Evolutionary conservation across 345 rosid species (phyloP).

Genomic region (Boechera divaricarpa): DNA sequence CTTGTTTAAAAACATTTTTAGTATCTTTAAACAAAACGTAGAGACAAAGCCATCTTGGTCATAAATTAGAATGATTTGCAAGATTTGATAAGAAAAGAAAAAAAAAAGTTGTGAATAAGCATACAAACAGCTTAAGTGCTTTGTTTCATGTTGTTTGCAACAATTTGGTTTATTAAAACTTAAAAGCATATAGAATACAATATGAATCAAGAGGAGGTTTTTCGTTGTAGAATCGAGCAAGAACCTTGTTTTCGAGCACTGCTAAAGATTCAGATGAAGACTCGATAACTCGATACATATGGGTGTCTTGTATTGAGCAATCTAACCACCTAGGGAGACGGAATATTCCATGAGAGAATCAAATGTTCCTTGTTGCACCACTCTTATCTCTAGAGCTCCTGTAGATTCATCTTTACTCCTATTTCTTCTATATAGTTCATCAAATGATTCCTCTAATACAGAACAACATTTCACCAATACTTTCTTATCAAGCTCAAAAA

Average conservation of each 20-base stretch:
- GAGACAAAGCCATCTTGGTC: background rate
- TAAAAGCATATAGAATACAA: background rate
- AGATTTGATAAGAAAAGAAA: background rate
- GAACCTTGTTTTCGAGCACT: slow-evolving; percentile 2
- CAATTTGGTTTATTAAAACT: background rate
- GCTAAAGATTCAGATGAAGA: slow-evolving; percentile 44
- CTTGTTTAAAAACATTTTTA: no score
- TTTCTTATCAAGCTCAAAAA: slow-evolving; percentile 39
- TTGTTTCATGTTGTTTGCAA: background rate
- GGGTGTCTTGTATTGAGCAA: slow-evolving; percentile 73
- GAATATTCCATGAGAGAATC: slow-evolving; percentile 69
- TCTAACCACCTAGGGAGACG: slow-evolving; percentile 59
- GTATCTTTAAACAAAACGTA: no score
- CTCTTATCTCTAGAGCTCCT: slow-evolving; percentile 69
- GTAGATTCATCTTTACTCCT: slow-evolving; percentile 51
- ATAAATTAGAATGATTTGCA: background rate
- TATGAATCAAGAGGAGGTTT: slow-evolving; percentile 4
- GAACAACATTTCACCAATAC: slow-evolving; percentile 67
- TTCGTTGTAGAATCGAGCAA: slow-evolving; percentile 3
- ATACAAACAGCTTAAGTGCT: no score
- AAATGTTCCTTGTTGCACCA: slow-evolving; percentile 62
- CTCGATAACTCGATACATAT: slow-evolving; percentile 61
- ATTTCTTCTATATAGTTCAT: slow-evolving; percentile 51
- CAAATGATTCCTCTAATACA: slow-evolving; percentile 60
- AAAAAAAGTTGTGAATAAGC: no score